These are phyloP conservation scores for Cladophialophora carrionii DNA, from an alignment of 2,329 filamentous ascomycete species.

Conservation along the genomic window DNA sequence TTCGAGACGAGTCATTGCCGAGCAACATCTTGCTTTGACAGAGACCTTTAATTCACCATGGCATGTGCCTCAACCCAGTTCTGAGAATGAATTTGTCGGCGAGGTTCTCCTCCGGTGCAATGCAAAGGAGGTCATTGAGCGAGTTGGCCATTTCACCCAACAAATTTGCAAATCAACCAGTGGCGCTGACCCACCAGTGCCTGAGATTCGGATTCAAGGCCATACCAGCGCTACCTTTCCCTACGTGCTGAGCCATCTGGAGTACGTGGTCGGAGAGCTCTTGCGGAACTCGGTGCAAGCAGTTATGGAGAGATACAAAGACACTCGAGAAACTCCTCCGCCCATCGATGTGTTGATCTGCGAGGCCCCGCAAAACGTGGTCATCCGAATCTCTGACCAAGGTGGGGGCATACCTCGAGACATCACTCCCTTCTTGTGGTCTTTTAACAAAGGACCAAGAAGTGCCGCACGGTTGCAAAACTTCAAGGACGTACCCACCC, in stretches of 20 bases:
- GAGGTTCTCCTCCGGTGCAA: constrained; percentile 94
- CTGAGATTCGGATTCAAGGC: constrained; percentile 79
- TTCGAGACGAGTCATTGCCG: constrained; percentile 91
- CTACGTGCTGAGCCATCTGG: constrained; percentile 92
- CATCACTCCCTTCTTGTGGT: constrained; percentile 89
- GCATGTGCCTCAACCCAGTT: constrained; percentile 80
- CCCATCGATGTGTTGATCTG: constrained; percentile 94
- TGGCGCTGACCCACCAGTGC: constrained; percentile 70
- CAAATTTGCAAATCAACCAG: constrained; percentile 76
- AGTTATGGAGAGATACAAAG: constrained; percentile 73
- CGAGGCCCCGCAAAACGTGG: constrained; percentile 91
- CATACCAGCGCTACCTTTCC: constrained; percentile 90
- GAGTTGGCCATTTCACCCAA: constrained; percentile 75
- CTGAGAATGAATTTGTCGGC: constrained; percentile 82
- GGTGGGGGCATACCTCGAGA: constrained; percentile 88
- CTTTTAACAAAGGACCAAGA: constrained; percentile 89
- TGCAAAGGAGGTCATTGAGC: constrained; percentile 83
- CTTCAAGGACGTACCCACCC: constrained; percentile 80
- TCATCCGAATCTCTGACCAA: constrained; percentile 92
- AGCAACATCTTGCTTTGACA: constrained; percentile 92
- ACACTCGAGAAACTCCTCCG: constrained; percentile 59
- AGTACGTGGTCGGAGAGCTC: constrained; percentile 96
- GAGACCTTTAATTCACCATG: constrained; percentile 90
- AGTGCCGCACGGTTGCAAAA: constrained; percentile 79
- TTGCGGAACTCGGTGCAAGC: constrained; percentile 94